phyloP scores from a whole-genome alignment of 805 yeast genomes.

The Saccharomycopsis sp. region DNA sequence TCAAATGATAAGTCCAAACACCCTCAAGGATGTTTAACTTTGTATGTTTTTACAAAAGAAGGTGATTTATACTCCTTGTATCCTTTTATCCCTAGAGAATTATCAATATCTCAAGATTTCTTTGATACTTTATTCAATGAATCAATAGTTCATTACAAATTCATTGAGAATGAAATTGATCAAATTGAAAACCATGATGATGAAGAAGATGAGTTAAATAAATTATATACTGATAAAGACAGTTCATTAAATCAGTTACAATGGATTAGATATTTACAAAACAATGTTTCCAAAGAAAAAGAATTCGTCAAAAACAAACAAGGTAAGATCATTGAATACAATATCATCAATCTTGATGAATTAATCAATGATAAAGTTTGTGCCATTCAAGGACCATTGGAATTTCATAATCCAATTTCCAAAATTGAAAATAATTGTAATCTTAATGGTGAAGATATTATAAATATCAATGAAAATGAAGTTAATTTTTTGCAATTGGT shows the following conservation, averaged over 20 bases:
- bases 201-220: not conserved
- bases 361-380: not conserved
- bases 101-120: slow-evolving; percentile 25
- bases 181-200: slow-evolving; percentile 1
- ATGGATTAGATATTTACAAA: not conserved
- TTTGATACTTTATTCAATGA: slow-evolving; percentile 2
- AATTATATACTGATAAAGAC: not conserved
- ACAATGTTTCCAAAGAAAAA: not conserved
- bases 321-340: not conserved
- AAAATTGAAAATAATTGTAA: slow-evolving; percentile 1
- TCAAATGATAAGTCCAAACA: slow-evolving; percentile 21
- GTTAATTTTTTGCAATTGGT: slow-evolving; percentile 8
- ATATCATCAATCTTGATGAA: not conserved
- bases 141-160: not conserved
- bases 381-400: slow-evolving; percentile 15
- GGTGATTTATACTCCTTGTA: slow-evolving; percentile 51
- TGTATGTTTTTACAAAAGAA: slow-evolving; percentile 42
- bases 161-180: not conserved
- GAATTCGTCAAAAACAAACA: not conserved
- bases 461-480: slow-evolving; percentile 1
- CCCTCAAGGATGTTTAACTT: slow-evolving; percentile 37
- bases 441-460: slow-evolving; percentile 4
- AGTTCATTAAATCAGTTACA: not conserved
- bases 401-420: slow-evolving; percentile 5
- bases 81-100: slow-evolving; percentile 49